A percentile compares a stretch with the other conserved stretches of the same genome.
Conservation (phyloP, 352 stramenopile species). For the Phytophthora niederhauseri region DNA sequence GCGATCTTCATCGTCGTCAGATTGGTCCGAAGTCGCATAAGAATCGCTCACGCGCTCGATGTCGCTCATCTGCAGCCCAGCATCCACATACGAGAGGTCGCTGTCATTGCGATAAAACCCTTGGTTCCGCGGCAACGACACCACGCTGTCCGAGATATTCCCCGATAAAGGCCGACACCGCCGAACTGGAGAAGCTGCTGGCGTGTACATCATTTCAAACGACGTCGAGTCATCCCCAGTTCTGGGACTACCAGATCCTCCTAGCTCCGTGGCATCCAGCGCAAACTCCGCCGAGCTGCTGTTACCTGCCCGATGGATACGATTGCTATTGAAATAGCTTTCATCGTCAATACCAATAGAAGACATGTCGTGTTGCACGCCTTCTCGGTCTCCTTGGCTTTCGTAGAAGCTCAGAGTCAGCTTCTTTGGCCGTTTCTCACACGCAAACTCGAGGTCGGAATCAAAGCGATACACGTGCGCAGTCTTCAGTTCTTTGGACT, state of each 20-base stretch:
- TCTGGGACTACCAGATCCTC: constrained; percentile 52
- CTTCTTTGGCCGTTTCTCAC: constrained; percentile 66
- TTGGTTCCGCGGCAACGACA: constrained; percentile 40
- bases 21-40: constrained; percentile 67
- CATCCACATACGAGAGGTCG: constrained; percentile 50
- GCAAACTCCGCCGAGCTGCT: constrained; percentile 24
- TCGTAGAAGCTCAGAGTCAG: constrained; percentile 76
- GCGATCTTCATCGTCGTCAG: constrained; percentile 42
- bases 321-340: constrained; percentile 49
- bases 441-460: constrained; percentile 76
- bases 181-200: constrained; percentile 46
- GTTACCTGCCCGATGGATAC: constrained; percentile 8
- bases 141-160: constrained; percentile 37
- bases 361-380: constrained; percentile 35
- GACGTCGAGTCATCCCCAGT: constrained; percentile 56
- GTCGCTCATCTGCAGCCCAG: constrained; percentile 59
- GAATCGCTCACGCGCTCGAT: constrained; percentile 71
- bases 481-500: constrained; percentile 79
- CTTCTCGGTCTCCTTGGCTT: constrained; percentile 43
- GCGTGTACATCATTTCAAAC: constrained; percentile 75
- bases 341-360: constrained; percentile 71
- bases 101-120: constrained; percentile 58
- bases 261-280: constrained; percentile 36
- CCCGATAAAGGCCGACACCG: constrained; percentile 26
- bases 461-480: constrained; percentile 87